Percentiles rank a stretch among this genome's conserved stretches.
Conservation (phyloP, 305 asterid species). For the Fraxinus sp. region DNA sequence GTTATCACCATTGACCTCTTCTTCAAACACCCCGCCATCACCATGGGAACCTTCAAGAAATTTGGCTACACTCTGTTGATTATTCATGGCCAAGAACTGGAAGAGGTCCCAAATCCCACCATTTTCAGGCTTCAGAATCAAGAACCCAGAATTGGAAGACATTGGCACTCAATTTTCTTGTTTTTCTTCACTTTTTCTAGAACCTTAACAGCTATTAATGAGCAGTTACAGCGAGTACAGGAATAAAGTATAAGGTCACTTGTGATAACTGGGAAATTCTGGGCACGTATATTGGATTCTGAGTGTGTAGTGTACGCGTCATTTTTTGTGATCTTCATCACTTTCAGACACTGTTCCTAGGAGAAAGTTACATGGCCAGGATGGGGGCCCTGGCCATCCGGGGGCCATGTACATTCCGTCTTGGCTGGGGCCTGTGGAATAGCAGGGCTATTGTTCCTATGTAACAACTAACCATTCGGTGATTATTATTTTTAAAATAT, state of each 20-base stretch:
- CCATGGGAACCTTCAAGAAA: slow-evolving; percentile 46
- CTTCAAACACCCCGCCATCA: slow-evolving; percentile 26
- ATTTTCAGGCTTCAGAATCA: slow-evolving; percentile 56
- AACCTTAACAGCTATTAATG: neutral
- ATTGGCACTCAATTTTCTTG: slow-evolving; percentile 5
- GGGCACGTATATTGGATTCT: neutral
- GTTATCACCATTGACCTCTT: slow-evolving; percentile 31
- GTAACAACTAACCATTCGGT: too few species aligned
- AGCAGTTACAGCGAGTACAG: neutral
- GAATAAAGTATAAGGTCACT: neutral
- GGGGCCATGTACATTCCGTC: too few species aligned
- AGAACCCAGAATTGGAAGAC: slow-evolving; percentile 34
- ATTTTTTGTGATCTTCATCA: neutral
- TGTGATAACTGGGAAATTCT: neutral
- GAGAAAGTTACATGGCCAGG: too few species aligned
- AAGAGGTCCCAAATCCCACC: slow-evolving; percentile 72
- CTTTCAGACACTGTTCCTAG: neutral
- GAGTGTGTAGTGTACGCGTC: neutral
- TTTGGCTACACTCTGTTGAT: slow-evolving; percentile 44
- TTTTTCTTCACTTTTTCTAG: neutral
- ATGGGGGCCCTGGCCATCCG: too few species aligned
- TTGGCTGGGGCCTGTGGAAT: too few species aligned
- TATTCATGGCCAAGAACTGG: slow-evolving; percentile 42
- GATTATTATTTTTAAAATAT: too few species aligned
- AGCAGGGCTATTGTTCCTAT: too few species aligned